Conservation (phyloP, 2,329 filamentous ascomycete genomes). For the Grosmannia serpens region DNA sequence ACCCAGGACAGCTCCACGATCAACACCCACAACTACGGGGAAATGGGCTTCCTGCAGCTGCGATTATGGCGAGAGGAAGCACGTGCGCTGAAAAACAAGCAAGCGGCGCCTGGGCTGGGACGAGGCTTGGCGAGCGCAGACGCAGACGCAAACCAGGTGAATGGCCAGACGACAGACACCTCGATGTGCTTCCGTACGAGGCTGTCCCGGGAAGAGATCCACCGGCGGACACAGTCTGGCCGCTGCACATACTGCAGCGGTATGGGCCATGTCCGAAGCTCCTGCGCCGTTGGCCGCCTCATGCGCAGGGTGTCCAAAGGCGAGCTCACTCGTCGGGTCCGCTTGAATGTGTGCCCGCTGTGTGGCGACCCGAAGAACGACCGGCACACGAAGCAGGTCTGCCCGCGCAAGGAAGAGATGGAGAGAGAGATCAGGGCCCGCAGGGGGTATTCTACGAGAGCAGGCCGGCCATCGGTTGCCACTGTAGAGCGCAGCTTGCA, state of each 20-base stretch:
- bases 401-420: neutral
- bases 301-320: constrained; percentile 9
- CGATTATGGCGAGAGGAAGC: neutral
- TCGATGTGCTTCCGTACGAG: neutral
- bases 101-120: no score
- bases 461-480: neutral
- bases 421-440: neutral
- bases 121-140: no score
- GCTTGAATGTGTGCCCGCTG: constrained; percentile 5
- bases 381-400: constrained; percentile 6
- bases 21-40: neutral
- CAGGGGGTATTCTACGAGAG: neutral
- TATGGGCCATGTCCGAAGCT: constrained; percentile 2
- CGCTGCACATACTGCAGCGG: constrained; percentile 10
- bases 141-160: neutral
- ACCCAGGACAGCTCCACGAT: neutral
- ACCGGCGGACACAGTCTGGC: neutral
- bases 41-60: neutral
- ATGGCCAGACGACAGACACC: neutral
- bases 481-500: neutral
- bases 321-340: constrained; percentile 1
- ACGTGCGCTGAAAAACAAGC: neutral
- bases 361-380: constrained; percentile 8
- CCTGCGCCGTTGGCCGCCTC: constrained; percentile 7
- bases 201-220: constrained; percentile 3